Percentiles rank a stretch among this genome's conserved stretches.
Conservation (phyloP, 2,329 filamentous ascomycete species). For the Colletotrichum orbiculare region DNA sequence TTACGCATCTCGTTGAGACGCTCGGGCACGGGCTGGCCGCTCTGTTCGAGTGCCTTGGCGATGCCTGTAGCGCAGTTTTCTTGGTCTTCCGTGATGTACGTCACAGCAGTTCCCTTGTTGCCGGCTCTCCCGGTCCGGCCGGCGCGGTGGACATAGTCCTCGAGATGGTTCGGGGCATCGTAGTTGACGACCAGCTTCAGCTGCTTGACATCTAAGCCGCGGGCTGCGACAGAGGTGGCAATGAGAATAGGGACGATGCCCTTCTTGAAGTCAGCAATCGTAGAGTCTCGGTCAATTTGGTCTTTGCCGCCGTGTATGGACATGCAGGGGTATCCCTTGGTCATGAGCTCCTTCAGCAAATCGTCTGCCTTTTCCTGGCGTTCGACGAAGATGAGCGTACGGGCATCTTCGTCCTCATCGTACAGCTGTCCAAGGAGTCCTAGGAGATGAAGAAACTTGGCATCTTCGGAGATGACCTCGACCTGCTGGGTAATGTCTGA, state of each 20-base stretch:
- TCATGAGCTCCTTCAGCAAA: slow-evolving; percentile 79
- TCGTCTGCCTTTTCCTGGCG: slow-evolving; percentile 91
- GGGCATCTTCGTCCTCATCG: slow-evolving; percentile 86
- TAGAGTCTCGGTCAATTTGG: slow-evolving; percentile 91
- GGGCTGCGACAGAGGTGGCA: slow-evolving; percentile 94
- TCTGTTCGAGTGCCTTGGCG: slow-evolving; percentile 91
- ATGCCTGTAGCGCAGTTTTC: slow-evolving; percentile 91
- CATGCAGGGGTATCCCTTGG: slow-evolving; percentile 89
- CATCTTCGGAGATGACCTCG: slow-evolving; percentile 83
- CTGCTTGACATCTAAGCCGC: slow-evolving; percentile 95
- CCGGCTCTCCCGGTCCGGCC: slow-evolving; percentile 95
- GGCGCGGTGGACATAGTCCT: slow-evolving; percentile 95
- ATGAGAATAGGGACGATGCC: slow-evolving; percentile 91
- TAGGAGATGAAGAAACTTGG: slow-evolving; percentile 86
- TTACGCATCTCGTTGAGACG: slow-evolving; percentile 73
- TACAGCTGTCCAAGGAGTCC: slow-evolving; percentile 90
- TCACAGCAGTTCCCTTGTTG: slow-evolving; percentile 94
- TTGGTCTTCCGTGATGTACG: slow-evolving; percentile 91
- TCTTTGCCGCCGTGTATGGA: slow-evolving; percentile 95
- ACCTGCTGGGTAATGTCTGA: slow-evolving; percentile 95
- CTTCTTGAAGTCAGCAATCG: slow-evolving; percentile 92
- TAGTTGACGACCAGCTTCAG: slow-evolving; percentile 97
- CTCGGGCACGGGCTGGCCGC: slow-evolving; percentile 84
- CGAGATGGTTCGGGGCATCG: slow-evolving; percentile 91
- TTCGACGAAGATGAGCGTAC: slow-evolving; percentile 91